Percentiles rank a stretch among this genome's conserved stretches.
phyloP scores from a whole-genome alignment of 164 flowering plant species.

The Kingdonia uniflora region DNA sequence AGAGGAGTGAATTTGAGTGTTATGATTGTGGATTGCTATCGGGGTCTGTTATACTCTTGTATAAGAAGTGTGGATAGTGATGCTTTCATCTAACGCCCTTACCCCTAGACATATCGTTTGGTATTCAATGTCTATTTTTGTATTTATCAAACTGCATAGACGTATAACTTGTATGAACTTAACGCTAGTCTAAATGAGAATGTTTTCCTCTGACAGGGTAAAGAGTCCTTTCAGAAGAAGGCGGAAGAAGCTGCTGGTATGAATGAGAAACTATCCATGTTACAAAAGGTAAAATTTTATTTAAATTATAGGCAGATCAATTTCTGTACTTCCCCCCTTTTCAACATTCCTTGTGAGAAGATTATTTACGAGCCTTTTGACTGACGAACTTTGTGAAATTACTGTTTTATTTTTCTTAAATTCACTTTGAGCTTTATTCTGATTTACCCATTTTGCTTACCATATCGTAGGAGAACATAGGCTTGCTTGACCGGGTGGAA shows the following conservation, averaged over 20 bases:
- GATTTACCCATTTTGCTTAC: background rate
- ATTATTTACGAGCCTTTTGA: background rate
- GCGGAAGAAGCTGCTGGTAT: slow-evolving; percentile 19
- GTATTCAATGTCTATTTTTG: too few relatives aligned
- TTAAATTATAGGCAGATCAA: background rate
- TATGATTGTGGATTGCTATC: too few relatives aligned
- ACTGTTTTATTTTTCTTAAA: background rate
- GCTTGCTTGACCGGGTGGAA: slow-evolving; percentile 40
- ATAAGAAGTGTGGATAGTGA: too few relatives aligned
- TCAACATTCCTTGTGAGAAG: background rate
- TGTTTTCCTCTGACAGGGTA: slow-evolving; percentile 23
- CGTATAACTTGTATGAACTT: too few relatives aligned
- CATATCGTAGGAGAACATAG: slow-evolving; percentile 47
- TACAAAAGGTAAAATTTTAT: slow-evolving; percentile 37
- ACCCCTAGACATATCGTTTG: too few relatives aligned
- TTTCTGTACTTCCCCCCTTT: background rate
- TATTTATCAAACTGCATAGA: too few relatives aligned
- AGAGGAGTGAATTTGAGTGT: too few relatives aligned
- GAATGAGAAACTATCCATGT: slow-evolving; percentile 24
- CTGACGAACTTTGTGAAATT: background rate
- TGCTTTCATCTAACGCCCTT: too few relatives aligned
- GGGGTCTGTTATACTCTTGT: too few relatives aligned
- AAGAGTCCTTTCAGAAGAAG: slow-evolving; percentile 24
- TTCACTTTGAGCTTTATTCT: background rate
- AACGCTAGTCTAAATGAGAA: background rate